These are phyloP conservation scores for Dovyalis caffra DNA, from an alignment of 345 rosid genomes.

Conservation along the genomic window DNA sequence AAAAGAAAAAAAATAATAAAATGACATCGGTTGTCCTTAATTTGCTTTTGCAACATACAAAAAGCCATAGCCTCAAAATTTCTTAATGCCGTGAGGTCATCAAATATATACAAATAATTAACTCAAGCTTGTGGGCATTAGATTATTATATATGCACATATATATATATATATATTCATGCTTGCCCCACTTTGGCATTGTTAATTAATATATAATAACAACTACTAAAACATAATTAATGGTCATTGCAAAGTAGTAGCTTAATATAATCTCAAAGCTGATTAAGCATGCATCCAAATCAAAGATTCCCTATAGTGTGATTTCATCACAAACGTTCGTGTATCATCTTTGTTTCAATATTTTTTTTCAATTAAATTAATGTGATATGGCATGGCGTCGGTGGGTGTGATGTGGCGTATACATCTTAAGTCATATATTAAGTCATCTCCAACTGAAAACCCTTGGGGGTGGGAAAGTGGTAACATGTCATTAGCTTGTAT, in stretches of 20 bases:
- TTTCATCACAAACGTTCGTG: slow-evolving; percentile 25
- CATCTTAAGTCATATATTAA: slow-evolving; percentile 20
- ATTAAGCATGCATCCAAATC: slow-evolving; percentile 23
- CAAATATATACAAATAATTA: too few relatives aligned
- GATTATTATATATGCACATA: too few relatives aligned
- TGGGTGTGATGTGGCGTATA: slow-evolving; percentile 30
- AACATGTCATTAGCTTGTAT: slow-evolving; percentile 8
- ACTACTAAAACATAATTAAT: not conserved
- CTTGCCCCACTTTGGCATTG: not conserved
- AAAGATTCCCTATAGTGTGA: slow-evolving; percentile 21
- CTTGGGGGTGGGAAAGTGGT: slow-evolving; percentile 24
- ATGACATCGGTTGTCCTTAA: not conserved
- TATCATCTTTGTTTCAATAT: not conserved
- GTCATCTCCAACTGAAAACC: slow-evolving; percentile 31
- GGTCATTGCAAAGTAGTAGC: not conserved
- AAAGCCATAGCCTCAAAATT: not conserved
- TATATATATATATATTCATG: not conserved
- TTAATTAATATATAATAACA: not conserved
- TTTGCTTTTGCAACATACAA: not conserved
- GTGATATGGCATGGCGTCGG: slow-evolving; percentile 8
- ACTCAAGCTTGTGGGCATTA: not conserved
- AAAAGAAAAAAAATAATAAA: not conserved
- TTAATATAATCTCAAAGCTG: not conserved
- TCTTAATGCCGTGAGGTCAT: not conserved
- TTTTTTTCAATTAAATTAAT: not conserved